These are phyloP conservation scores for Amaranthus tricolor DNA, from an alignment of 179 eudicot species.

Conservation along the genomic window DNA sequence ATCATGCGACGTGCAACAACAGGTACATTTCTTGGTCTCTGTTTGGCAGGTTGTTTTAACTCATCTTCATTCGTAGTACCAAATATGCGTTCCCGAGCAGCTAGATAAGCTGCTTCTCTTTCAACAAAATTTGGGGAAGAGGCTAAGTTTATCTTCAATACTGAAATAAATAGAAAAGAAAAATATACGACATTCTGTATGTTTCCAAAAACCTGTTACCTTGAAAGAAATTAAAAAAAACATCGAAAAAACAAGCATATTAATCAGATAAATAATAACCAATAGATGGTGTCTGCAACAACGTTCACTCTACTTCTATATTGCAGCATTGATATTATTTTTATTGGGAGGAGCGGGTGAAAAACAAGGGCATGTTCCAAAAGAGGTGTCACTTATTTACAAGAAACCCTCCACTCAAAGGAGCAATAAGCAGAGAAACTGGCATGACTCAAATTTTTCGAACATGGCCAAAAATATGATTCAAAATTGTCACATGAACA, in stretches of 20 bases:
- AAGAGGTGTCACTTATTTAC: too few relatives aligned
- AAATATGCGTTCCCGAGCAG: slow-evolving; percentile 88
- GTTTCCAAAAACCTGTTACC: neutral
- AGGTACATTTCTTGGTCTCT: slow-evolving; percentile 63
- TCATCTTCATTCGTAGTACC: slow-evolving; percentile 39
- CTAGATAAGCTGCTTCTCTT: slow-evolving; percentile 81
- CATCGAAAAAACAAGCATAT: neutral
- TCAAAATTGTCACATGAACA: too few relatives aligned
- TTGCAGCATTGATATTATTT: neutral
- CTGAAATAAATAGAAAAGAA: slow-evolving; percentile 32
- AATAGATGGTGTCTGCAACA: neutral
- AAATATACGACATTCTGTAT: neutral
- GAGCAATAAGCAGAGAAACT: too few relatives aligned
- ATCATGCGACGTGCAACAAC: slow-evolving; percentile 97
- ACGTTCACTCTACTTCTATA: neutral
- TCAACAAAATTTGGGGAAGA: slow-evolving; percentile 48
- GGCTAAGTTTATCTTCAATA: slow-evolving; percentile 37
- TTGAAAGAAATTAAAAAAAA: neutral
- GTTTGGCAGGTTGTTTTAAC: slow-evolving; percentile 36
- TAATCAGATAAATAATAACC: neutral
- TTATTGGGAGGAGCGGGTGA: too few relatives aligned
- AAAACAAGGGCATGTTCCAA: too few relatives aligned
- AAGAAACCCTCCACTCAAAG: too few relatives aligned
- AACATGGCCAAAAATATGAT: too few relatives aligned
- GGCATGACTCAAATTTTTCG: too few relatives aligned